These are phyloP conservation scores for Entomortierella beljakovae DNA, from an alignment of 192 early-diverging fungal genomes.

Conservation along the genomic window DNA sequence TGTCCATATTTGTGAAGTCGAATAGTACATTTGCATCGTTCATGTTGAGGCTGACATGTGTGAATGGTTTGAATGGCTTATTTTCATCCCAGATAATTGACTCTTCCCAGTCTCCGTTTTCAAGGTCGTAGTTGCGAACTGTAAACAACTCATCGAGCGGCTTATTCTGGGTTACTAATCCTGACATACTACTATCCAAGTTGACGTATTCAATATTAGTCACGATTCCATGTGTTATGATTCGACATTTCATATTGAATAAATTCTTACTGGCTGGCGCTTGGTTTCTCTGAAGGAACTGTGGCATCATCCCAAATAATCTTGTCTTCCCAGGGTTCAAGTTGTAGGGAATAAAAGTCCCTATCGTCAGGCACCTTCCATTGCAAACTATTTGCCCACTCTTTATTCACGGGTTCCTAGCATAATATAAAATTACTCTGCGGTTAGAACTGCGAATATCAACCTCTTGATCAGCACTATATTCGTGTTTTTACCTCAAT, in stretches of 20 bases:
- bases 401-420: slow-evolving; percentile 27
- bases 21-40: slow-evolving; percentile 85
- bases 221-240: too few species aligned
- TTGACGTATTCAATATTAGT: too few species aligned
- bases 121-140: slow-evolving; percentile 69
- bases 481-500: slow-evolving; percentile 8
- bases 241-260: neutral
- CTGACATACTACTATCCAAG: neutral
- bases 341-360: slow-evolving; percentile 75
- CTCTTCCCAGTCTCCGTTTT: slow-evolving; percentile 77
- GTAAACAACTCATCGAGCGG: slow-evolving; percentile 12
- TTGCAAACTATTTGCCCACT: slow-evolving; percentile 33
- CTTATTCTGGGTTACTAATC: neutral
- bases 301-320: slow-evolving; percentile 81
- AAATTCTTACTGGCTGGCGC: slow-evolving; percentile 11
- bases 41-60: slow-evolving; percentile 68
- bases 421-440: neutral
- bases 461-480: neutral
- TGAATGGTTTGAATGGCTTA: slow-evolving; percentile 62
- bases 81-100: slow-evolving; percentile 86
- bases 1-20: slow-evolving; percentile 65
- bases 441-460: neutral
- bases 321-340: slow-evolving; percentile 87
- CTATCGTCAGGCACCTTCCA: slow-evolving; percentile 53
- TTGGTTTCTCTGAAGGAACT: slow-evolving; percentile 9